A percentile compares a stretch with the other conserved stretches of the same genome.
Evolutionary conservation across 2,329 filamentous ascomycete genomes (phyloP).

Genomic region (Venturiaceae sp.): DNA sequence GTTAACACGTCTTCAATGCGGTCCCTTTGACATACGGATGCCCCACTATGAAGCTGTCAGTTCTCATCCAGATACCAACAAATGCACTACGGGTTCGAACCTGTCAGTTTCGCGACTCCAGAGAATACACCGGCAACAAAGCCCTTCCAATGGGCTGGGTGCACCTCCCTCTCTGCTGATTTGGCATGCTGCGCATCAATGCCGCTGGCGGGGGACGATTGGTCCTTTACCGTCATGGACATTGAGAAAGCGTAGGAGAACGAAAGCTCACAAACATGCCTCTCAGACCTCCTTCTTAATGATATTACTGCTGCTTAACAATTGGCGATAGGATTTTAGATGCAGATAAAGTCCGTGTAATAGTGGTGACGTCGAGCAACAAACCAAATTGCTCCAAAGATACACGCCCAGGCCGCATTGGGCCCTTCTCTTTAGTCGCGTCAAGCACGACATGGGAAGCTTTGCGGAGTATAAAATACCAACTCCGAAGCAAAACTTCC

Average conservation of each 20-base stretch:
- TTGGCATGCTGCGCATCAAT: not conserved
- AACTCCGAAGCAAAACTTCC: not conserved
- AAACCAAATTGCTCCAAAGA: not conserved
- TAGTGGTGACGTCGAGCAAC: not conserved
- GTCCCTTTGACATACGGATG: conserved; percentile 40
- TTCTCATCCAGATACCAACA: not conserved
- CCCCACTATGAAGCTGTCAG: conserved; percentile 33
- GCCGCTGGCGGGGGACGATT: not conserved
- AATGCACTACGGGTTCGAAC: conserved; percentile 36
- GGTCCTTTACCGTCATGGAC: not conserved
- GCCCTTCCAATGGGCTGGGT: conserved; percentile 68
- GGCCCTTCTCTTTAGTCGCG: not conserved
- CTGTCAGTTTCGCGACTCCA: conserved; percentile 79
- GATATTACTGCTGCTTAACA: not conserved
- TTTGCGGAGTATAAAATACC: not conserved
- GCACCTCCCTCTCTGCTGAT: not conserved
- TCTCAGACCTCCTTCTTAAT: not conserved
- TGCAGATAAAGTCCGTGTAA: not conserved
- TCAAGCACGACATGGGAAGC: not conserved
- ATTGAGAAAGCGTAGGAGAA: not conserved
- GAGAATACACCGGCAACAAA: conserved; percentile 96
- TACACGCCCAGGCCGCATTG: not conserved
- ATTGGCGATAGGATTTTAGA: not conserved
- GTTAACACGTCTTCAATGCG: not conserved
- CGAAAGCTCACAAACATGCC: not conserved